These are phyloP conservation scores for Lodderomyces theae DNA, from an alignment of 1,139 yeast species.

Conservation along the genomic window DNA sequence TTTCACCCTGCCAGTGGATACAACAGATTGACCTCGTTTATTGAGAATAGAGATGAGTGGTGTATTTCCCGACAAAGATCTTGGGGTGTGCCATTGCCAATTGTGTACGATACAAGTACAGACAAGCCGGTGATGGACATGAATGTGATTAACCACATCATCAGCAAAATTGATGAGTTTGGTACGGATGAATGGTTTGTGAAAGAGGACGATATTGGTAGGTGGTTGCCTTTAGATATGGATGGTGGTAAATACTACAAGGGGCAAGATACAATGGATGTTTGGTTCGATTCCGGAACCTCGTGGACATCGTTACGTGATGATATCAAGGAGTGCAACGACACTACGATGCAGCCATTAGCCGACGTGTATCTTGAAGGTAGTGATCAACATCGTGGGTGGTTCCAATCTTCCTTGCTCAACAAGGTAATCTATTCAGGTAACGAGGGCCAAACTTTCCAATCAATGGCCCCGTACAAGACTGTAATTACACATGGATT, in stretches of 20 bases:
- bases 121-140: slow-evolving; percentile 57
- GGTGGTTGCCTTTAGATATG: slow-evolving; percentile 67
- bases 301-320: slow-evolving; percentile 71
- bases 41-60: slow-evolving; percentile 86
- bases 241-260: slow-evolving; percentile 43
- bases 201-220: slow-evolving; percentile 47
- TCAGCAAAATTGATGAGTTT: slow-evolving; percentile 48
- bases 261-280: slow-evolving; percentile 94
- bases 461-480: slow-evolving; percentile 67
- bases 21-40: slow-evolving; percentile 68
- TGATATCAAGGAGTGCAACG: slow-evolving; percentile 19
- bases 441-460: slow-evolving; percentile 20
- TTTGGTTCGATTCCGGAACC: slow-evolving; percentile 98
- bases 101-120: slow-evolving; percentile 59
- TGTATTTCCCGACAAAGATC: slow-evolving; percentile 93
- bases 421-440: slow-evolving; percentile 65
- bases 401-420: slow-evolving; percentile 94
- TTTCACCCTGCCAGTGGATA: slow-evolving; percentile 75
- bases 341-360: slow-evolving; percentile 32
- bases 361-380: slow-evolving; percentile 92
- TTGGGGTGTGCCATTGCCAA: slow-evolving; percentile 99
- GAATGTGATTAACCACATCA: slow-evolving; percentile 52
- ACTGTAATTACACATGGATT: slow-evolving; percentile 90
- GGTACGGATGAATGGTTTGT: slow-evolving; percentile 85
- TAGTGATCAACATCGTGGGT: slow-evolving; percentile 95